Evolutionary conservation across 306 rosid genomes (phyloP).

Genomic region (Glycine tomentella): DNA sequence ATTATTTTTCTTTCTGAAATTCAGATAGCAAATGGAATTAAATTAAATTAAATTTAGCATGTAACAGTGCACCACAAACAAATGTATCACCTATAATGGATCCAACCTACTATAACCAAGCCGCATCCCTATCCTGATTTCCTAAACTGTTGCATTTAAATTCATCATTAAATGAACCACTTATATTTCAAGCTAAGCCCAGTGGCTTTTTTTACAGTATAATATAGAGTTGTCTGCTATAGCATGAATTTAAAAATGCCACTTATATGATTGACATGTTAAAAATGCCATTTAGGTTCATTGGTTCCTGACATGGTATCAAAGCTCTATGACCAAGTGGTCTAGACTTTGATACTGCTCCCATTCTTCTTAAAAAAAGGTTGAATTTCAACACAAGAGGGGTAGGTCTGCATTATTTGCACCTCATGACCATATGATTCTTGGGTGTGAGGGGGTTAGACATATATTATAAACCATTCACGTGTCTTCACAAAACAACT

Average conservation of each 20-base stretch:
- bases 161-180: slow-evolving; percentile 5
- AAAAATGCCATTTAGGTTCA: not conserved
- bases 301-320: not conserved
- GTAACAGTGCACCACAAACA: slow-evolving; percentile 2
- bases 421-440: not conserved
- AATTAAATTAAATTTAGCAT: slow-evolving; percentile 19
- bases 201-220: not conserved
- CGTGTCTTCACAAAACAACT: not conserved
- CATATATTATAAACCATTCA: not conserved
- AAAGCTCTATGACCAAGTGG: not conserved
- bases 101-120: slow-evolving; percentile 16
- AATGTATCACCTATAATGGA: not conserved
- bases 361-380: not conserved
- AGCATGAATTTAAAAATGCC: not conserved
- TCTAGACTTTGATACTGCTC: not conserved
- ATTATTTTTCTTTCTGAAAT: not conserved
- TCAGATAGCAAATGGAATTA: not conserved
- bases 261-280: not conserved
- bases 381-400: not conserved
- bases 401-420: not conserved
- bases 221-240: not conserved
- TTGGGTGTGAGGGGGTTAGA: not conserved
- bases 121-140: not conserved
- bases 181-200: not conserved
- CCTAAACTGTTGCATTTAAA: slow-evolving; percentile 13